phyloP scores from a whole-genome alignment of 2,329 filamentous ascomycete genomes.

The Alternaria arborescens region DNA sequence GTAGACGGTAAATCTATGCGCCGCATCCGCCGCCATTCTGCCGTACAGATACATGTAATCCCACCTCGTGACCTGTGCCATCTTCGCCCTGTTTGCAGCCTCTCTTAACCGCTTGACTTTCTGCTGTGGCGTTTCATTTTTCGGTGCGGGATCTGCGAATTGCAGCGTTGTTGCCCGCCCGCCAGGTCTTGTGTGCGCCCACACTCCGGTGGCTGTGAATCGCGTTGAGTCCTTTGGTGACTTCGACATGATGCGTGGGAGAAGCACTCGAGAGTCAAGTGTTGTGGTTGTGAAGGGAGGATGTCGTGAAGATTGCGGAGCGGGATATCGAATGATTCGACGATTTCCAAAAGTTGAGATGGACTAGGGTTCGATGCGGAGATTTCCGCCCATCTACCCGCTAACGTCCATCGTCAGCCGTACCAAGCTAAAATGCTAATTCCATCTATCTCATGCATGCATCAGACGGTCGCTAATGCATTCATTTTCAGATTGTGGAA shows the following conservation, averaged over 20 bases:
- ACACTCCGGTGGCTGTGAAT: conserved; percentile 75
- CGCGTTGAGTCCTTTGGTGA: conserved; percentile 82
- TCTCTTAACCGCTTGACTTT: conserved; percentile 62
- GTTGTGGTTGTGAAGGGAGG: conserved; percentile 22
- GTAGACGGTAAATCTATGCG: conserved; percentile 68
- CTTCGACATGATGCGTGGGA: conserved; percentile 61
- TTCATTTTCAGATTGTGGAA: neutral
- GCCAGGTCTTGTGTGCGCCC: conserved; percentile 71
- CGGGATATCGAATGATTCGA: conserved; percentile 41
- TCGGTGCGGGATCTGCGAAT: conserved; percentile 52
- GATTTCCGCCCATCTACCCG: conserved; percentile 32
- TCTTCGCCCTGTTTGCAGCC: conserved; percentile 57
- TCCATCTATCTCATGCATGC: neutral
- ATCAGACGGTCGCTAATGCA: neutral
- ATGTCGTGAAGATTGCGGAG: conserved; percentile 25
- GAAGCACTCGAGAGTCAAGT: conserved; percentile 8
- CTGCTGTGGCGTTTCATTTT: conserved; percentile 62
- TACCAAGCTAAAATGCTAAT: conserved; percentile 1
- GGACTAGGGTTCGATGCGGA: conserved; percentile 39
- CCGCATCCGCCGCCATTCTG: conserved; percentile 62
- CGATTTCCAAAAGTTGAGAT: conserved; percentile 45
- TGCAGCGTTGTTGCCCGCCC: conserved; percentile 53
- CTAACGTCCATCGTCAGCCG: conserved; percentile 17
- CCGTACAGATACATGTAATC: conserved; percentile 57
- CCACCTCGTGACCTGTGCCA: conserved; percentile 61